These are phyloP conservation scores for Blastosporella zonata DNA, from an alignment of 1,284 basidiomycete genomes.

Conservation along the genomic window DNA sequence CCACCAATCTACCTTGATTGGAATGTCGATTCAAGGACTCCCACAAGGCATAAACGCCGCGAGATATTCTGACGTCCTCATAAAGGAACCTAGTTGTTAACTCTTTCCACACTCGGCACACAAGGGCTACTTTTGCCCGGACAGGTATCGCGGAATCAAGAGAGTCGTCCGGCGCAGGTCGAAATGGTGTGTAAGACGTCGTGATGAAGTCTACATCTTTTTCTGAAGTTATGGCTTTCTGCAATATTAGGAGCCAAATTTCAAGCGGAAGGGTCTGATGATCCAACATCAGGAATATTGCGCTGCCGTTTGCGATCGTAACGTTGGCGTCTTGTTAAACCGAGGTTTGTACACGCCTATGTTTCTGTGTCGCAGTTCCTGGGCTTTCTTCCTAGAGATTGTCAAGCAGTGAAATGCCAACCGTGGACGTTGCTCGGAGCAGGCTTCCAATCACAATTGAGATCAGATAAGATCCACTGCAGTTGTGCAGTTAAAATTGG, in stretches of 20 bases:
- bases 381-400: too few relatives aligned
- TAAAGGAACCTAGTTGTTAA: slow-evolving; percentile 47
- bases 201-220: slow-evolving; percentile 22
- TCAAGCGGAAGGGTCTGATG: slow-evolving; percentile 41
- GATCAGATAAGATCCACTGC: too few relatives aligned
- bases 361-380: too few relatives aligned
- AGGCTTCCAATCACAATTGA: too few relatives aligned
- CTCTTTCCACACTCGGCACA: slow-evolving; percentile 54
- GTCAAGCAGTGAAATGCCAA: too few relatives aligned
- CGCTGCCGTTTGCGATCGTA: too few relatives aligned
- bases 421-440: too few relatives aligned
- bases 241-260: slow-evolving; percentile 50
- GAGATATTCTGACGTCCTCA: slow-evolving; percentile 47
- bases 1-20: slow-evolving; percentile 34
- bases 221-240: slow-evolving; percentile 36
- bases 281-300: too few relatives aligned
- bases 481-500: too few relatives aligned
- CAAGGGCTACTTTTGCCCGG: slow-evolving; percentile 44
- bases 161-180: slow-evolving; percentile 26
- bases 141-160: slow-evolving; percentile 27
- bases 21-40: slow-evolving; percentile 23
- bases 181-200: slow-evolving; percentile 42
- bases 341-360: too few relatives aligned
- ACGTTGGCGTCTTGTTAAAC: too few relatives aligned
- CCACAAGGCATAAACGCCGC: slow-evolving; percentile 29